These are phyloP conservation scores for Gamarada debralockiae DNA, from an alignment of 495 filamentous ascomycete species.

Conservation along the genomic window DNA sequence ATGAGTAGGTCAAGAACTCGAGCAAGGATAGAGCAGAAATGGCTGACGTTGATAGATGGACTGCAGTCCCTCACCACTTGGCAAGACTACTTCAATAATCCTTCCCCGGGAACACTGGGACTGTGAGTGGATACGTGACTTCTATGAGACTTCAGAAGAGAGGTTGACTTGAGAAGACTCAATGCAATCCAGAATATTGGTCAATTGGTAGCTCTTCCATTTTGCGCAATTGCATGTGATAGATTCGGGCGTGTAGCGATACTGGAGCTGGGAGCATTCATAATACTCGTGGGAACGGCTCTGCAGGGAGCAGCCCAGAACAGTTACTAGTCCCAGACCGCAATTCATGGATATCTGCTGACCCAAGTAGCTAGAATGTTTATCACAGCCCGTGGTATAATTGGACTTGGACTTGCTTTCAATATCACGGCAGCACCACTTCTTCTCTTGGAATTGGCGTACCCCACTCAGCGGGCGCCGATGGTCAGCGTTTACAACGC, in stretches of 20 bases:
- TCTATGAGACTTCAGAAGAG: not conserved
- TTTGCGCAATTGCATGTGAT: conserved; percentile 14
- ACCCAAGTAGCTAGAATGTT: conserved; percentile 4
- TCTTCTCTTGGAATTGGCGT: conserved; percentile 6
- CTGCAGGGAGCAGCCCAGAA: conserved; percentile 20
- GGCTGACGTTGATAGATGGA: no score
- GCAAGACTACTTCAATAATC: conserved; percentile 17
- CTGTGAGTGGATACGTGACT: not conserved
- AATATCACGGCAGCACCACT: conserved; percentile 9
- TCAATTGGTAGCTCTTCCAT: conserved; percentile 13
- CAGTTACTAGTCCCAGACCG: conserved; percentile 1
- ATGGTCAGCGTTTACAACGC: conserved; percentile 5
- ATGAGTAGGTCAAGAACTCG: no score
- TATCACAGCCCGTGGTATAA: conserved; percentile 7
- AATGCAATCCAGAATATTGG: conserved; percentile 22
- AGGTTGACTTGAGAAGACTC: conserved; percentile 2
- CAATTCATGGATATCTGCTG: not conserved
- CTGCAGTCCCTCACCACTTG: conserved; percentile 15
- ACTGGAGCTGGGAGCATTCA: conserved; percentile 5
- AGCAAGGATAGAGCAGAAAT: no score
- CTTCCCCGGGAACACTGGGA: conserved; percentile 8
- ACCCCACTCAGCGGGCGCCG: conserved; percentile 5
- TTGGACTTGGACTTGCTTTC: conserved; percentile 6
- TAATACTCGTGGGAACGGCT: conserved; percentile 8
- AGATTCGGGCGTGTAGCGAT: conserved; percentile 16